Evolutionary conservation across 148 eudicot genomes (phyloP).

Genomic region (Rhododendron ovatum): DNA sequence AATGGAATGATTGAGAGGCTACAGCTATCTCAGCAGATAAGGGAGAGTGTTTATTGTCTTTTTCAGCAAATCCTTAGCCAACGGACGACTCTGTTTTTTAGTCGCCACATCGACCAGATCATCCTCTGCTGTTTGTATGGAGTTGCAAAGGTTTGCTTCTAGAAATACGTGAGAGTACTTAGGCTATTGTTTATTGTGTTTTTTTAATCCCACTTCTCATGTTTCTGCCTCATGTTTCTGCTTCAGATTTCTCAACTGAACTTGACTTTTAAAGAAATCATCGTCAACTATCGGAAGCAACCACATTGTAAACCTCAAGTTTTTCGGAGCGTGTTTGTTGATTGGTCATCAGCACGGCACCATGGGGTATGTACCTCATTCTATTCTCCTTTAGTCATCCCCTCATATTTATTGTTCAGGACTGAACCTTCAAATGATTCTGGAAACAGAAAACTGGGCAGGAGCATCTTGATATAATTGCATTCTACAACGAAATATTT

Average conservation of each 20-base stretch:
- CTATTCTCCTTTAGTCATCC: background rate
- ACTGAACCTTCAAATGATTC: conserved; percentile 14
- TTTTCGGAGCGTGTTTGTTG: conserved; percentile 85
- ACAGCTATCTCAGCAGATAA: conserved; percentile 60
- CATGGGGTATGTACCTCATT: conserved; percentile 49
- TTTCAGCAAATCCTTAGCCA: conserved; percentile 74
- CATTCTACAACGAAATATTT: conserved; percentile 90
- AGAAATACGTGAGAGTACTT: background rate
- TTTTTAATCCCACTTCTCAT: conserved; percentile 2
- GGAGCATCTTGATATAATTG: conserved; percentile 89
- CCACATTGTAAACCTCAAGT: conserved; percentile 90
- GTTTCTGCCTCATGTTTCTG: conserved; percentile 11
- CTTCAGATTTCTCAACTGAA: conserved; percentile 74
- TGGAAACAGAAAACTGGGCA: conserved; percentile 63
- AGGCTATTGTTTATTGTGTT: background rate
- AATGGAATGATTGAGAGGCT: conserved; percentile 90
- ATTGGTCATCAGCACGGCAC: conserved; percentile 64
- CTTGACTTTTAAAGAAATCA: conserved; percentile 79
- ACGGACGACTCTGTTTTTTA: conserved; percentile 68
- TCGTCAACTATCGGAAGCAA: conserved; percentile 80
- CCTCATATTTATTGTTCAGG: background rate
- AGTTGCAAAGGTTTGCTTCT: conserved; percentile 82
- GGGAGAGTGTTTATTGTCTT: conserved; percentile 82
- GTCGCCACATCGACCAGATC: conserved; percentile 91
- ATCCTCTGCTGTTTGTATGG: conserved; percentile 91